Evolutionary conservation across 2,329 filamentous ascomycete genomes (phyloP), one percentile per base, ranked within the genome.

Genomic region (Cephalotrichum gorgonifer): DNA sequence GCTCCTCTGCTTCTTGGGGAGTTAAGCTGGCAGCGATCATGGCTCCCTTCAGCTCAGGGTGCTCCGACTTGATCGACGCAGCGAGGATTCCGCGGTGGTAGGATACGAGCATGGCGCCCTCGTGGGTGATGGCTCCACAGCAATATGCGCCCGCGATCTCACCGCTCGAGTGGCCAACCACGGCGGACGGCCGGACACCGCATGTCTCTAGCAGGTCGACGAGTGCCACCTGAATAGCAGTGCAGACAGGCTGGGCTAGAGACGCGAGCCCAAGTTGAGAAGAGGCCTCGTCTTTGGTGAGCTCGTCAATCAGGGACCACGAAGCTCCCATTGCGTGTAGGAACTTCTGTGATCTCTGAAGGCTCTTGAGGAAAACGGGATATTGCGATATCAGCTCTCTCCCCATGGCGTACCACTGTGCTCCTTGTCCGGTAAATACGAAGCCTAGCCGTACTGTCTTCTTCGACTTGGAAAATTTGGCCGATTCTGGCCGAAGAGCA

Each of bases 171-270:
- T 69, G 67, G 2, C 67, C 66, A 1, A 63, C 56, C 1, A 66
- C 61, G 8, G 53, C 52, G 15, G 53, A 38, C 0, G 64, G 63
- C 1, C 43, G 48, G 3, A 70, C 51, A 3, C 56, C 54, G 44
- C 60, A 66, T 2, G 50, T 50, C n/a, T 52, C 43, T 15, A 66
- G 53, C 0, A 68, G 53, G 9, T 69, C 60, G 2, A 69, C 59
- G 1, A 73, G 54, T 2, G 56, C 69, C 1, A 74, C 51, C 50
- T 74, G 71, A 0, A 75, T 17, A 0, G 68, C 68, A 1, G 69
- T 72, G 31, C 63, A 72, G 0, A 68, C 38, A 0, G 71, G 63
- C 48, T 74, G 71, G 12, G 60, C 61, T 15, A n/a, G n/a, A n/a
- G n/a, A n/a, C n/a, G n/a, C n/a, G n/a, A 60, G 45, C 11, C 57